phyloP scores from a whole-genome alignment of 805 yeast genomes.

The Metschnikowia peoriensis region DNA sequence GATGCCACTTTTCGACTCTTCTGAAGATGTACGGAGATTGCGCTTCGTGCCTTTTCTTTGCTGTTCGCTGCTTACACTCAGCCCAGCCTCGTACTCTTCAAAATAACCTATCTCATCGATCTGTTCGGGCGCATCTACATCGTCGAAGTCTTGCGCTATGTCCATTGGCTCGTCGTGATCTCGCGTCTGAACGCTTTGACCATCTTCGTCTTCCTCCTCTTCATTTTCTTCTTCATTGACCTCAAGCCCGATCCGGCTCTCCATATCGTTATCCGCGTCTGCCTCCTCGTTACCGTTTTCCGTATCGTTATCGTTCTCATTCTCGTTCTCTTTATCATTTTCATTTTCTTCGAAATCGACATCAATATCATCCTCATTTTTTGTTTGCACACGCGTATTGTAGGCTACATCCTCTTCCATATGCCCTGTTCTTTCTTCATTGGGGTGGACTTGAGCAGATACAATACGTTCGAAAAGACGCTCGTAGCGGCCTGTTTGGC shows the following conservation, averaged over 20 bases:
- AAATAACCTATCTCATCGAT: not conserved
- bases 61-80: conserved; percentile 11
- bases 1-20: conserved; percentile 3
- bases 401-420: not conserved
- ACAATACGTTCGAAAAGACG: conserved; percentile 5
- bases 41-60: conserved; percentile 17
- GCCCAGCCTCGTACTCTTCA: conserved; percentile 6
- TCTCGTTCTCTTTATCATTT: not conserved
- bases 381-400: not conserved
- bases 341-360: not conserved
- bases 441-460: not conserved
- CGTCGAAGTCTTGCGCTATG: conserved; percentile 6
- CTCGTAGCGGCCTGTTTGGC: not conserved
- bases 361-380: not conserved
- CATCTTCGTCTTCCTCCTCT: not conserved
- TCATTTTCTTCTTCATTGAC: not conserved
- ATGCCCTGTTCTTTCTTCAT: not conserved
- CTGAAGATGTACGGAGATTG: conserved; percentile 9
- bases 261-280: conserved; percentile 9
- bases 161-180: conserved; percentile 1
- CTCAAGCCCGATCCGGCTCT: conserved; percentile 7
- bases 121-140: not conserved
- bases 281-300: conserved; percentile 6
- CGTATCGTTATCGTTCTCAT: not conserved
- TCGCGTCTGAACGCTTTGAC: conserved; percentile 1